Base-by-base conservation (phyloP, 495 filamentous ascomycete species). In the Aspergillus ostianus region DNA sequence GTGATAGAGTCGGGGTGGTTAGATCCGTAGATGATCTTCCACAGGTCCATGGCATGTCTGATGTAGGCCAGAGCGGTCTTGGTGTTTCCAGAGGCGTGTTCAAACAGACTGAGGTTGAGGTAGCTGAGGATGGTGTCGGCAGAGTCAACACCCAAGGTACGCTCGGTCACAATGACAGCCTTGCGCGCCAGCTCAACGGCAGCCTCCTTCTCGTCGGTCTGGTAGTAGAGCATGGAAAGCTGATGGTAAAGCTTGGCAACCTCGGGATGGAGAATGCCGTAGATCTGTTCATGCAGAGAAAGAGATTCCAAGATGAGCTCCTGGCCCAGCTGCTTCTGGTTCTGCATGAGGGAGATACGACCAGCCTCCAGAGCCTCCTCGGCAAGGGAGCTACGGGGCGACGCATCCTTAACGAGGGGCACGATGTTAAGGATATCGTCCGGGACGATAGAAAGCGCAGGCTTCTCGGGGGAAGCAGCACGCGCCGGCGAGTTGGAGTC, bases 1-100 rank as follows among this genome's bases (percentile, higher is more conserved):
- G 95, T 99, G 76, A 98, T 96, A 17, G 91, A 94, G 74, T 99
- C 95, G 3, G 95, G 95, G 75, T 99, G 95, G 68, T 90, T 88
- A 13, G 86, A 75, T 47, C 95, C 95, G 69, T 96, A 98, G 70
- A 97, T 92, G 70, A 97, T 83, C 81, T 97, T 97, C 93, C 92
- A 97, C 57, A 98, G 80, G 64, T 94, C 88, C 67, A 99, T 85
- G 13, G 95, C 94, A 67, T 98, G 95, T 69, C 89, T 90, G 62
- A 96, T 85, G 72, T 95, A 97, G 2, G 81, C 78, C 51, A 99
- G 77, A 18, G 93, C 95, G 47, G 82, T 78, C 75, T 87, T 86
- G 63, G 92, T 96, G 69, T 97, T 93, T 55, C 91, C 90, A 51
- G 83, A 90, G 55, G 90, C 90, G 70, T 99, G 95, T 66, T 96